These are phyloP conservation scores for Pythium volutum DNA, from an alignment of 352 stramenopile species.

Conservation along the genomic window DNA sequence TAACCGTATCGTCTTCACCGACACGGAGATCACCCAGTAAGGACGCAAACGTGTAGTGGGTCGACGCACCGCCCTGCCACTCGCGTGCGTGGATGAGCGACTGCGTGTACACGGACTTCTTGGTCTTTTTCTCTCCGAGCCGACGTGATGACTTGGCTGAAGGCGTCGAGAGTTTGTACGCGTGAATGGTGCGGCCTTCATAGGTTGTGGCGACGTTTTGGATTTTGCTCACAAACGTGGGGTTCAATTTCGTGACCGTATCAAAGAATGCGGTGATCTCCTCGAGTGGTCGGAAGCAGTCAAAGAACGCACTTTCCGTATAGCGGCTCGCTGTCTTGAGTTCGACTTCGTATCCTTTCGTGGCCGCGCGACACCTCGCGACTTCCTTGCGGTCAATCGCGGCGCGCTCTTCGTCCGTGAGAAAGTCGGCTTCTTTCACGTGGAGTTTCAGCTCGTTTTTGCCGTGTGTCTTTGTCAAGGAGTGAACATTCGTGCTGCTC, in stretches of 20 bases:
- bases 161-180: slow-evolving; percentile 54
- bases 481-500: not conserved
- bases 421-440: slow-evolving; percentile 18
- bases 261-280: slow-evolving; percentile 67
- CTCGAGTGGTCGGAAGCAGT: slow-evolving; percentile 65
- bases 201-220: slow-evolving; percentile 49
- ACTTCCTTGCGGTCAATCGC: slow-evolving; percentile 45
- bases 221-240: slow-evolving; percentile 49
- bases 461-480: slow-evolving; percentile 4
- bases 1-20: not conserved
- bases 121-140: slow-evolving; percentile 9
- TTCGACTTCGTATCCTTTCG: slow-evolving; percentile 42
- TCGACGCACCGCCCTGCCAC: slow-evolving; percentile 26
- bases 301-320: slow-evolving; percentile 56
- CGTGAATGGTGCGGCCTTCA: slow-evolving; percentile 49
- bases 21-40: slow-evolving; percentile 22
- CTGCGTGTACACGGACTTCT: slow-evolving; percentile 57
- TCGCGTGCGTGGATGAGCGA: slow-evolving; percentile 51
- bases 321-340: slow-evolving; percentile 28
- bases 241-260: slow-evolving; percentile 38
- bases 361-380: slow-evolving; percentile 38
- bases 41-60: slow-evolving; percentile 24
- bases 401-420: slow-evolving; percentile 28
- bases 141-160: not conserved
- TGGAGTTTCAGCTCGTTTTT: slow-evolving; percentile 17